Evolutionary conservation across 768 basidiomycete species (phyloP), one percentile per base, ranked within the genome.

Genomic region (Galerina sulciceps): DNA sequence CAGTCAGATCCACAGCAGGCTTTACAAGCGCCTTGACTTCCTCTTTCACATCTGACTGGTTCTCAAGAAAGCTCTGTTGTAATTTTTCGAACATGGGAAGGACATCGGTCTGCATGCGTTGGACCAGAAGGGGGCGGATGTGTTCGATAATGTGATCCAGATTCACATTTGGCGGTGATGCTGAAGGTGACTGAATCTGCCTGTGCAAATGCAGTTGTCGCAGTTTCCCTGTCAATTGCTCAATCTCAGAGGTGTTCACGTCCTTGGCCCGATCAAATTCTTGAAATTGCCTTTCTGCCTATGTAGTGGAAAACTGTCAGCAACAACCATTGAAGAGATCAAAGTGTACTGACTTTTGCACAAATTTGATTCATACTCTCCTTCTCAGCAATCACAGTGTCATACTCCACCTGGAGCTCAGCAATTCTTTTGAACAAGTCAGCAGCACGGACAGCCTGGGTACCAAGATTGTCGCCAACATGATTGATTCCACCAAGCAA

Each of bases 331-430:
- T 42, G 26, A 22, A 53, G 23, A 26, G 14, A 53, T 35, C 35
- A 14, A 26, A 22, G n/a, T 31, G 5, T 23, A 58, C 59, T 20
- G 44, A 70, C 72, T 60, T 66, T 41, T 10, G 58, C 57, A 46
- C 60, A 65, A 18, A 69, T 41, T 14, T 71, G 73, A 10, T 82
- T 75, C 40, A 74, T 78, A n/a, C 76, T 75, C 15, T 76, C 74
- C 20, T 74, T 75, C 40, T 77, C 77, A 6, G 74, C 75, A 18
- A 72, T 71, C 31, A 77, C 66, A 10, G 73, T 73, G 22, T 66
- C 69, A 17, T 61, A 53, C 22, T 68, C 67, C 6, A 67, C 58
- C 22, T 74, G 65, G 1, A 72, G 63, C 4, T 72, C 73, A 10
- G 76, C 37, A 10, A 66, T 49, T 51, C 59, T 55, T 6, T 45